Base-by-base conservation (phyloP, 306 rosid species). In the Cucurbita ficifolia region DNA sequence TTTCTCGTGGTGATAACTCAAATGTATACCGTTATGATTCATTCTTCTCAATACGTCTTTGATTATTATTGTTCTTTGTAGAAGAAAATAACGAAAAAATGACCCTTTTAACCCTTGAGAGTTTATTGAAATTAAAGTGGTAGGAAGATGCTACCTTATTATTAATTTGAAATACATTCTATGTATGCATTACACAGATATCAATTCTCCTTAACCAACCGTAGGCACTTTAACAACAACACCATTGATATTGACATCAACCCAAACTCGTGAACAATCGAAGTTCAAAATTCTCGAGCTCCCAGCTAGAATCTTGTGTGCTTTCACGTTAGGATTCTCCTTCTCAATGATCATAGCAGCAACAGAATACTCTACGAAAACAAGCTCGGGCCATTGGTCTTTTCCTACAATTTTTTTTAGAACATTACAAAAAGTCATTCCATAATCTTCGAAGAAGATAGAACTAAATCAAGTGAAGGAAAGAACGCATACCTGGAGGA, bases 331-430 rank as follows among this genome's bases (percentile, higher is more conserved):
- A n/a, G 71, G 71, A 40, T 64, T 64, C 35, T 64, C 35, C 1
- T 40, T 64, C 10, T 40, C 71, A 4, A 18, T 64, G 14, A 64
- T 64, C 49, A 0, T 0, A 10, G 36, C 51, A 4, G 35, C 51
- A 0, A 0, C 0, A 0, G 8, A 18, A n/a, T 0, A 40, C 5
- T 64, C n/a, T n/a, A 17, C 6, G 0, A n/a, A 8, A 4, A 40
- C 33, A 1, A 64, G 9, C 6, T 64, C 35, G 2, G 71, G 35
- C 50, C 35, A 18, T 4, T n/a, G 4, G 0, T 0, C 10, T 64
- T 64, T 64, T 18, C 50, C 71, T 46, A 12, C 33, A 2, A 3
- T 29, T 29, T 29, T n/a, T n/a, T 29, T 29, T 29, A 29, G 33
- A 3, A 29, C 33, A 29, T 29, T 29, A 29, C 33, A 29, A 29